These are phyloP conservation scores for Dothistroma pini DNA, from an alignment of 2,329 filamentous ascomycete genomes.

Conservation along the genomic window DNA sequence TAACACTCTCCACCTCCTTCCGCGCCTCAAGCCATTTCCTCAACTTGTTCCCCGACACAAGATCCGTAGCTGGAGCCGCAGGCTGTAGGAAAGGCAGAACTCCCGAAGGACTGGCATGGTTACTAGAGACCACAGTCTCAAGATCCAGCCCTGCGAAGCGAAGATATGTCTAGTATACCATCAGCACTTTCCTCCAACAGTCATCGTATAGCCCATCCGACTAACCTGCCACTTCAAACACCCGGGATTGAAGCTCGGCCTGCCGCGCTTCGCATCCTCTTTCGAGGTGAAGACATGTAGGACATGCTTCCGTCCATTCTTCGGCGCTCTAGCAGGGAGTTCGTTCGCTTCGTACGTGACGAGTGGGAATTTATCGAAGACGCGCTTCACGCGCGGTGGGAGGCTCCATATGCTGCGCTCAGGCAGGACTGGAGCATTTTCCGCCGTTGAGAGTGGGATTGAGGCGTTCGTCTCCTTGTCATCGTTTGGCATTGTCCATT, in stretches of 20 bases:
- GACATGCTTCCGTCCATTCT: conserved; percentile 48
- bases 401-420: conserved; percentile 48
- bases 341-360: conserved; percentile 69
- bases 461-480: conserved; percentile 6
- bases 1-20: conserved; percentile 27
- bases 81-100: conserved; percentile 84
- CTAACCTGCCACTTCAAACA: conserved; percentile 96
- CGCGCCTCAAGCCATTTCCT: conserved; percentile 60
- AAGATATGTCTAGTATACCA: conserved; percentile 65
- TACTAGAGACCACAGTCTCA: conserved; percentile 68
- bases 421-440: neutral
- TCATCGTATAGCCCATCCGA: conserved; percentile 10
- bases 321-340: conserved; percentile 62
- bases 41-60: conserved; percentile 61
- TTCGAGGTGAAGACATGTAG: conserved; percentile 75
- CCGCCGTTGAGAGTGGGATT: neutral
- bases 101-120: conserved; percentile 88
- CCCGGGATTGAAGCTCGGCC: conserved; percentile 82
- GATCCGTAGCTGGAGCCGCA: conserved; percentile 35
- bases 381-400: conserved; percentile 70
- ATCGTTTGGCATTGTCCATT: conserved; percentile 25
- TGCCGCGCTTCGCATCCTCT: conserved; percentile 56
- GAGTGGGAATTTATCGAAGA: conserved; percentile 85
- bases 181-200: conserved; percentile 3
- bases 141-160: conserved; percentile 70